Base-by-base conservation (phyloP, 352 stramenopile genomes). In the Phytophthora meadii region DNA sequence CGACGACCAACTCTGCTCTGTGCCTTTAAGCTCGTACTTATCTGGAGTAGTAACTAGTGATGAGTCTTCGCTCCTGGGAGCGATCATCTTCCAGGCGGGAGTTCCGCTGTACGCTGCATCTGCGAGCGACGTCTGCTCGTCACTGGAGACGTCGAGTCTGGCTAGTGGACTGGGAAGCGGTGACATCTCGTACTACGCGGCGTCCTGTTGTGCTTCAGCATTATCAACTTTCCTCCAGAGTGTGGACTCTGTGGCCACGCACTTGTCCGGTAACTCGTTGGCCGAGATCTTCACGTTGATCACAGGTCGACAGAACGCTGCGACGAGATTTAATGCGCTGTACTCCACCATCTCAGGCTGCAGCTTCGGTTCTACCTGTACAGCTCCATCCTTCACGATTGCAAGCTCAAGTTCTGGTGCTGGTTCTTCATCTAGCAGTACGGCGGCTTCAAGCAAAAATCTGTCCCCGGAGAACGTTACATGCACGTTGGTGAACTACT, bases 231-330 rank as follows among this genome's bases (percentile, higher is more conserved):
- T 90, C 5, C 54, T 90, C 22, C 53, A 88, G 46, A 79, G 65
- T n/a, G 22, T 90, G 14, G 81, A 90, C 27, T 61, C 47, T 7
- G 42, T 87, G n/a, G 47, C 72, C 6, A 72, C 72, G 8, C 76
- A 82, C 12, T 30, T 90, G 46, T 81, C 69, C 6, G 77, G 81
- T 12, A 81, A 82, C 50, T 78, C 77, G 14, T 52, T 88, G 32
- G 39, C 75, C 1, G 77, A 88, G 55, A 68, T 85, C 22, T 73
- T 88, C 39, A 88, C 80, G 5, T 49, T 88, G 6, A 84, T 90
- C 40, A 81, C 79, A 0, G 65, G 63, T 4, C 52, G 62, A 2
- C 74, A 88, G 44, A 70, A 58, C 6, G 45, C 66, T 1, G 61
- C 61, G 5, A 51, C 28, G 17, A 53, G 81, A 49, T 90, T 90